A percentile compares a stretch with the other conserved stretches of the same genome.
These are phyloP conservation scores for Venturia oleaginea DNA, from an alignment of 2,329 filamentous ascomycete genomes.

Conservation along the genomic window DNA sequence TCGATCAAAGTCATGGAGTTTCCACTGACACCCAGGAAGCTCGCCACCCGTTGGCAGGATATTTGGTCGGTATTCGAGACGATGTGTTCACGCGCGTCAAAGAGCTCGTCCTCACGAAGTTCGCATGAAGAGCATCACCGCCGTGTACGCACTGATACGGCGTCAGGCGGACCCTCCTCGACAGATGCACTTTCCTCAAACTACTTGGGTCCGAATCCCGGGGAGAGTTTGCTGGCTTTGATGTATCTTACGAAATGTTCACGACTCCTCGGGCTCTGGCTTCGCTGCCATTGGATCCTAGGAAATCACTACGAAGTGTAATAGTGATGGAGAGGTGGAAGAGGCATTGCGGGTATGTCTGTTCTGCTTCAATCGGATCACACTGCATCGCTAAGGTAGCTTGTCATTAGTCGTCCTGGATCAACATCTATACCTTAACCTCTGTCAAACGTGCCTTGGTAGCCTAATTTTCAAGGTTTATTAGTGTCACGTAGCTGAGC, in stretches of 20 bases:
- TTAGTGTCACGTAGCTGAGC: background rate
- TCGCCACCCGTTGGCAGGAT: slow-evolving; percentile 50
- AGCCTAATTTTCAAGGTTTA: background rate
- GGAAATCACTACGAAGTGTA: background rate
- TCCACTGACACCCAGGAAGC: slow-evolving; percentile 43
- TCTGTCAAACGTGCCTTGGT: background rate
- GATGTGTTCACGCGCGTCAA: slow-evolving; percentile 53
- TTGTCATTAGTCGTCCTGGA: background rate
- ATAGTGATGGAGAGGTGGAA: background rate
- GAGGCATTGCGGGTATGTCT: background rate
- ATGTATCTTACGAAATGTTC: background rate
- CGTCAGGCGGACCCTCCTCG: background rate
- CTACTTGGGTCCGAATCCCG: background rate
- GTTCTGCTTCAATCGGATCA: background rate
- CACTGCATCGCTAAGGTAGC: background rate
- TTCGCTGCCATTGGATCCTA: background rate
- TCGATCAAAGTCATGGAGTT: slow-evolving; percentile 55
- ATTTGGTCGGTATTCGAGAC: slow-evolving; percentile 49
- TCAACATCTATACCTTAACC: background rate
- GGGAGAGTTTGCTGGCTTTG: background rate
- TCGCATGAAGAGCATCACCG: background rate
- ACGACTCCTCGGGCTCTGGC: background rate
- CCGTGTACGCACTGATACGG: background rate
- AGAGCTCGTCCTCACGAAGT: slow-evolving; percentile 42
- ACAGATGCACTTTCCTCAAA: background rate